Evolutionary conservation across 306 rosid genomes (phyloP).

Genomic region (Begonia masoniana): DNA sequence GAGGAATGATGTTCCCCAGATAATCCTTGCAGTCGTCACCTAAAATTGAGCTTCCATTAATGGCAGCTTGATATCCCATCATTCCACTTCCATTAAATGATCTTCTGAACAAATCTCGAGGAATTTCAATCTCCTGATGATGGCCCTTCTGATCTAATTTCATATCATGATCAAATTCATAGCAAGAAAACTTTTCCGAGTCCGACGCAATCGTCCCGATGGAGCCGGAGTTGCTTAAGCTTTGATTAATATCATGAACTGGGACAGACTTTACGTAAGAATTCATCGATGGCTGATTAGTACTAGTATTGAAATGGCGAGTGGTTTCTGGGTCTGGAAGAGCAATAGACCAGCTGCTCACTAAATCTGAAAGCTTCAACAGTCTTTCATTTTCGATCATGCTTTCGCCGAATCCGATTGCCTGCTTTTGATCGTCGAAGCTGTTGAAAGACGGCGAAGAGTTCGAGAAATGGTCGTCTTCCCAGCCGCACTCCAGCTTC

Average conservation of each 20-base stretch:
- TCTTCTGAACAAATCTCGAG: constrained; percentile 15
- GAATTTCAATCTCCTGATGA: not conserved
- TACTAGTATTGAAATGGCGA: constrained; percentile 16
- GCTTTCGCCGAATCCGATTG: constrained; percentile 27
- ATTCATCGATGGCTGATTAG: constrained; percentile 27
- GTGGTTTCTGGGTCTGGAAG: constrained; percentile 49
- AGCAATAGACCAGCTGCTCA: constrained; percentile 84
- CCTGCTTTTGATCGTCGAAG: constrained; percentile 42
- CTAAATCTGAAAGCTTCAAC: constrained; percentile 53
- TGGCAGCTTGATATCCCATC: constrained; percentile 28
- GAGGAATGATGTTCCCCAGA: constrained; percentile 32
- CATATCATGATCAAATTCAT: constrained; percentile 22
- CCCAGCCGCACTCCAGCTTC: constrained; percentile 39
- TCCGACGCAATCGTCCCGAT: too few relatives aligned
- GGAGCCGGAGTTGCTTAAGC: too few relatives aligned
- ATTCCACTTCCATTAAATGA: constrained; percentile 5
- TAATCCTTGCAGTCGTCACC: constrained; percentile 19
- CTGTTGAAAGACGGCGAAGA: constrained; percentile 24
- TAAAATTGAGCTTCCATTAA: not conserved
- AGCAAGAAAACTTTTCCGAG: constrained; percentile 7
- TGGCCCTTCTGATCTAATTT: constrained; percentile 4
- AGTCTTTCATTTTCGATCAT: constrained; percentile 41
- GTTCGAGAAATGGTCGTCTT: constrained; percentile 28
- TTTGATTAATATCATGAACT: too few relatives aligned
- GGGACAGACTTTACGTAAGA: not conserved